These are phyloP conservation scores for Chlorella variabilis DNA, from an alignment of 163 green algal genomes.

Conservation along the genomic window DNA sequence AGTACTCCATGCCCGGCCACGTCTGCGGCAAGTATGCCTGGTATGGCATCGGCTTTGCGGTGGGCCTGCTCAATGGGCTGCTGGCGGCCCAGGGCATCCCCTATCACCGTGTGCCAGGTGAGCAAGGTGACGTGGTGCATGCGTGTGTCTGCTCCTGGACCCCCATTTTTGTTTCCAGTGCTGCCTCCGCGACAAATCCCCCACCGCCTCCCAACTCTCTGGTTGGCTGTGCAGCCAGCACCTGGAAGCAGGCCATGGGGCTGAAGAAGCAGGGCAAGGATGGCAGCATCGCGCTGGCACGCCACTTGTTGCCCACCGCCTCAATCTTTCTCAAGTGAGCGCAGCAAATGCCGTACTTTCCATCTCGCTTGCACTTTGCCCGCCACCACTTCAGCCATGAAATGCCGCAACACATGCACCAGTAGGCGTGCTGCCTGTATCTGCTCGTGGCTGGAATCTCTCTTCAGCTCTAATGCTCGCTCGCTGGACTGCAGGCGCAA, in stretches of 20 bases:
- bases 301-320: constrained; percentile 51
- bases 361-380: too few species aligned
- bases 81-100: constrained; percentile 32
- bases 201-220: too few species aligned
- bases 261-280: constrained; percentile 70
- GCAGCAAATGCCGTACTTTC: too few species aligned
- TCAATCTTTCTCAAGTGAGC: constrained; percentile 23
- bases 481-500: constrained; percentile 77
- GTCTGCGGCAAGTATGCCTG: constrained; percentile 52
- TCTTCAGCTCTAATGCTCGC: too few species aligned
- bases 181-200: too few species aligned
- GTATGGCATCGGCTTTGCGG: constrained; percentile 40
- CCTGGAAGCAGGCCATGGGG: constrained; percentile 75
- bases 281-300: constrained; percentile 67
- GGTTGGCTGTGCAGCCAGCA: constrained; percentile 8
- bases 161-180: too few species aligned
- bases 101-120: constrained; percentile 32
- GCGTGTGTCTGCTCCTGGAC: too few species aligned
- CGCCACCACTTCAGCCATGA: too few species aligned
- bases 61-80: constrained; percentile 37
- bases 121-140: not conserved
- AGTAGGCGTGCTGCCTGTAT: too few species aligned
- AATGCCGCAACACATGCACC: too few species aligned
- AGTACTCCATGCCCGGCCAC: constrained; percentile 42
- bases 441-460: too few species aligned